Evolutionary conservation across 2,329 filamentous ascomycete species (phyloP), one percentile per base, ranked within the genome.

Genomic region (Trichoderma sp.): DNA sequence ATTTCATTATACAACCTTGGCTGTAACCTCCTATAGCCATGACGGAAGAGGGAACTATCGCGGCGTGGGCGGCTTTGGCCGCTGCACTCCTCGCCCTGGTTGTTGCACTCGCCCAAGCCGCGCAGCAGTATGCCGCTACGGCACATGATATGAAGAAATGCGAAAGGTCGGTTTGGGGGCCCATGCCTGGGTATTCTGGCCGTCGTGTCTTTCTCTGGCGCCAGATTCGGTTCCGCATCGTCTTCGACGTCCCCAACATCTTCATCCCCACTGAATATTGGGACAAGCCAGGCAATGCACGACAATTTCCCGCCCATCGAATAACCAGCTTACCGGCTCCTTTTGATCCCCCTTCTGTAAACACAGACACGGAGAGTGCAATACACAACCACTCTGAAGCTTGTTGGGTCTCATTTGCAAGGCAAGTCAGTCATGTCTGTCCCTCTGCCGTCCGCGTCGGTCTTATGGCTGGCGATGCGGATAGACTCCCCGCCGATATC

Each of bases 1-100:
- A 9, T 45, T 4, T 1, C 2, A 9, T 18, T 18, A 18, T n/a
- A 9, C 0, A n/a, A 45, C 16, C 3, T 45, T 41, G 7, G 0
- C 3, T 4, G 1, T 4, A 4, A 18, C 16, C 7, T 45, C 7
- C 16, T 18, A 16, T 0, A 18, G 9, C 9, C 41, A 45, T 45
- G 41, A 1, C 41, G 16, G 41, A 45, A 3, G 38, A 14, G 38
- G 27, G 29, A 2, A 45, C 41, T 45, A 45, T 45, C 0, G 41
- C 41, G 41, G 41, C 16, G 41, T 45, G 41, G 41, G 41, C 16
- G 41, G 41, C 41, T 45, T 8, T 41, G 16, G 16, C 38, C 1
- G 38, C 38, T 41, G 38, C 38, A 18, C 16, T 41, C 1, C 38
- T 41, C 38, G 38, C 38, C 6, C 2, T 41, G 38, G 38, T 18